Evolutionary conservation across 192 early-diverging fungal genomes (phyloP), one percentile per base, ranked within the genome.

Genomic region (Linnemannia schmuckeri): DNA sequence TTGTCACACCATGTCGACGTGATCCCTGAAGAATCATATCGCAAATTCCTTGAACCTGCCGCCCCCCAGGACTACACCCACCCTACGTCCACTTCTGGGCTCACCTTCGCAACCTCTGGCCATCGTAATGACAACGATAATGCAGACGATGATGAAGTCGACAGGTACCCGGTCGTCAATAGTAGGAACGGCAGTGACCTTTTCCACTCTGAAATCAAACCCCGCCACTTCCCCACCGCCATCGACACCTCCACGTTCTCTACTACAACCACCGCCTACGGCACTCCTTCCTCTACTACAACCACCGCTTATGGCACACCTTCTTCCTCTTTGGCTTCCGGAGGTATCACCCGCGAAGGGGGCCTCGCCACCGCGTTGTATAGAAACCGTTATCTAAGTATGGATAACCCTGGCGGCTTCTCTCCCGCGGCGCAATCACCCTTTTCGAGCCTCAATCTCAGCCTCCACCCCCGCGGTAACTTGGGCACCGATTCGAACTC

Each of bases 151-250:
- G 40, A n/a, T 9, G 46, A 80, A 24, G 72, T 74, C 20, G 40
- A 17, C 30, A 76, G 66, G n/a, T 46, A 46, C 44, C 68, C 70
- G 3, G 71, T 42, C n/a, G 54, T 76, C 4, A 83, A 76, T 12
- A 10, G 33, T 37, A 47, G 82, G 33, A 77, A 78, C 1, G 82
- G 82, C 13, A 74, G 82, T 35, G 27, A 77, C 18, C 71, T 83
- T n/a, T 77, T 83, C 47, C 41, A 76, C 42, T 37, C 52, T 54
- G 22, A 75, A 1, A 49, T 22, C 37, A 66, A 61, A 22, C 40
- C 41, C 22, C 20, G 30, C 13, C 41, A 22, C 27, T 37, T 40
- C 15, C 42, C n/a, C 15, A 37, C 69, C 30, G 55, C 47, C 13
- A 46, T 77, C 24, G 76, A 72, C 61, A 52, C n/a, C 35, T 46